Percentiles rank a stretch among this genome's conserved stretches.
These are phyloP conservation scores for Peronospora belbahrii DNA, from an alignment of 352 stramenopile genomes.

Conservation along the genomic window DNA sequence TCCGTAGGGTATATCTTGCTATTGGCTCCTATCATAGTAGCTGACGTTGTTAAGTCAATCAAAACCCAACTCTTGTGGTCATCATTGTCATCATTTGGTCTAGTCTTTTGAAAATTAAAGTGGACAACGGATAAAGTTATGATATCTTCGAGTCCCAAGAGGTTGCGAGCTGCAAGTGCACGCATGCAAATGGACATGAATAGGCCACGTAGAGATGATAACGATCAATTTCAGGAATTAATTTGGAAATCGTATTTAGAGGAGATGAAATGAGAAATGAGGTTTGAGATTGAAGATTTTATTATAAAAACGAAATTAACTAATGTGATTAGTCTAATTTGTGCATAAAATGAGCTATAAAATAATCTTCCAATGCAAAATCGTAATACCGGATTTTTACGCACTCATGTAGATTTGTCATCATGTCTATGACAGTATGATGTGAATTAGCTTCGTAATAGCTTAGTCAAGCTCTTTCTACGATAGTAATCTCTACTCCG, in stretches of 20 bases:
- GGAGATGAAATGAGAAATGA: no score
- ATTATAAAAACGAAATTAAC: no score
- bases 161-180: conserved; percentile 56
- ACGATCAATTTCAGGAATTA: conserved; percentile 32
- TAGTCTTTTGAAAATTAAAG: conserved; percentile 36
- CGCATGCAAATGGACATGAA: conserved; percentile 80
- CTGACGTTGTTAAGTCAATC: conserved; percentile 3
- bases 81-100: conserved; percentile 29
- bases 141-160: conserved; percentile 89
- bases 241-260: conserved; percentile 17
- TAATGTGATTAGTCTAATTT: no score
- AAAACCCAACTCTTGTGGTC: conserved; percentile 35
- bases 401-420: no score
- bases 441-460: no score
- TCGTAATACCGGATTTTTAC: no score
- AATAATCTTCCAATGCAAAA: no score
- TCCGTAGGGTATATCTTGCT: conserved; percentile 15
- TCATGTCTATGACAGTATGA: no score
- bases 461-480: no score
- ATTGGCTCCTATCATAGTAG: conserved; percentile 3
- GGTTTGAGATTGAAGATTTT: no score
- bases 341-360: no score
- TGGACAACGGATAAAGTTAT: conserved; percentile 85
- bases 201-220: conserved; percentile 92
- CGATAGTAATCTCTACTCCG: no score